A percentile compares a stretch with the other conserved stretches of the same genome.
phyloP scores from a whole-genome alignment of 176 grass and related monocot genomes.

The Puccinellia tenuiflora region DNA sequence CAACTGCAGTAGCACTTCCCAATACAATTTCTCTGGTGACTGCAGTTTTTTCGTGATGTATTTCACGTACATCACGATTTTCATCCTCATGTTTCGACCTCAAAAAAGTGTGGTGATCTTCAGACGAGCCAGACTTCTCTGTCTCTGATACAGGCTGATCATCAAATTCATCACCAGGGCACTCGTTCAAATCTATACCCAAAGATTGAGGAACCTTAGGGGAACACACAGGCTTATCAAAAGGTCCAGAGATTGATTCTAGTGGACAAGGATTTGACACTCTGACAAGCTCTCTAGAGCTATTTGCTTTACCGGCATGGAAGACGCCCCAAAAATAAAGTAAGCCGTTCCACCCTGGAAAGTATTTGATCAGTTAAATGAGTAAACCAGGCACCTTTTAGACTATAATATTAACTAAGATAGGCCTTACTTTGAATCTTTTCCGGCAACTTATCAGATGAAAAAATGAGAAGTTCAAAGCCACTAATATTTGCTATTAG shows the following conservation, averaged over 20 bases:
- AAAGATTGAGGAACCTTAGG: conserved; percentile 44
- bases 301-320: conserved; percentile 37
- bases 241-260: conserved; percentile 15
- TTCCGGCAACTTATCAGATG: conserved; percentile 79
- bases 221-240: conserved; percentile 23
- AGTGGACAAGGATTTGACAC: conserved; percentile 11
- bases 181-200: conserved; percentile 61
- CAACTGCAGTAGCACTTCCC: conserved; percentile 6
- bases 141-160: conserved; percentile 13
- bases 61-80: conserved; percentile 23
- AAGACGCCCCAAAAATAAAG: conserved; percentile 93
- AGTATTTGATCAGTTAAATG: conserved; percentile 25
- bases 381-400: conserved; percentile 12
- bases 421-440: conserved; percentile 70
- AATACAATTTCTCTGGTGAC: conserved; percentile 1
- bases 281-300: conserved; percentile 10
- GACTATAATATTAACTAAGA: conserved; percentile 7
- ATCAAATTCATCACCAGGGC: conserved; percentile 47
- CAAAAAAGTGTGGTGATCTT: conserved; percentile 18
- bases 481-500: conserved; percentile 60
- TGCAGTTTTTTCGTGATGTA: conserved; percentile 7
- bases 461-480: conserved; percentile 78
- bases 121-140: conserved; percentile 24
- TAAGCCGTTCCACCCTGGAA: conserved; percentile 92
- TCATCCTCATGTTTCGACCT: conserved; percentile 20